Percentiles rank a stretch among this genome's conserved stretches.
These are phyloP conservation scores for Fusarium nelsonii DNA, from an alignment of 2,329 filamentous ascomycete genomes.

Conservation along the genomic window DNA sequence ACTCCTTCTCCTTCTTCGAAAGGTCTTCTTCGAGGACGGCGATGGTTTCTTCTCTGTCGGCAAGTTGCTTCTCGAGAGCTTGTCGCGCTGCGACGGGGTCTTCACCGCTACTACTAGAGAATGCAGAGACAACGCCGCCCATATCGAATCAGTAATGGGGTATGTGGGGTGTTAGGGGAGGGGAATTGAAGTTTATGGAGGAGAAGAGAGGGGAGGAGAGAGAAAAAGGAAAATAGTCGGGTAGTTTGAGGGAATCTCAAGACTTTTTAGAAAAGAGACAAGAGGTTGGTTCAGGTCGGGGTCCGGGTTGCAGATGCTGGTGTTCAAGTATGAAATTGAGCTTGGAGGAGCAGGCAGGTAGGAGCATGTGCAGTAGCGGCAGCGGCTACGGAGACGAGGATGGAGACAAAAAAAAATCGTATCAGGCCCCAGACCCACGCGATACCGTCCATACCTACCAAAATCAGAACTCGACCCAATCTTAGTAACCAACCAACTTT, in stretches of 20 bases:
- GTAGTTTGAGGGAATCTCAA: conserved; percentile 28
- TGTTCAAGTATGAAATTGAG: conserved; percentile 31
- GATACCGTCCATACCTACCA: conserved; percentile 9
- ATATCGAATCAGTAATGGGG: conserved; percentile 49
- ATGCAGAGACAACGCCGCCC: conserved; percentile 58
- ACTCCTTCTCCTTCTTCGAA: conserved; percentile 56
- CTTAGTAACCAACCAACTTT: not conserved
- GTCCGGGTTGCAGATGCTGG: conserved; percentile 34
- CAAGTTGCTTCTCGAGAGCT: conserved; percentile 55
- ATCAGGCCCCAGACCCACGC: conserved; percentile 30
- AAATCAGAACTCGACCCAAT: conserved; percentile 10
- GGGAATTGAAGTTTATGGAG: conserved; percentile 25
- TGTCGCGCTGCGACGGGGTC: conserved; percentile 50
- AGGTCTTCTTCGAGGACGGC: conserved; percentile 51
- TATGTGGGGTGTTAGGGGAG: conserved; percentile 26
- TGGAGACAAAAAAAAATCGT: conserved; percentile 39
- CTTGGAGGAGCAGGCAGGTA: conserved; percentile 6
- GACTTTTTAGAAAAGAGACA: conserved; percentile 19
- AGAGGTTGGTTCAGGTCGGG: conserved; percentile 28
- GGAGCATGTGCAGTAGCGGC: conserved; percentile 31
- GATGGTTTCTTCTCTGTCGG: conserved; percentile 56
- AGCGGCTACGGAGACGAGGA: conserved; percentile 31
- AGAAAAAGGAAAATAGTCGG: conserved; percentile 7
- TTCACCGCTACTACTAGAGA: conserved; percentile 52
- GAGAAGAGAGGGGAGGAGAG: conserved; percentile 10